Evolutionary conservation across 257 asterid genomes (phyloP).

Genomic region (Fraxinus cuspidata): DNA sequence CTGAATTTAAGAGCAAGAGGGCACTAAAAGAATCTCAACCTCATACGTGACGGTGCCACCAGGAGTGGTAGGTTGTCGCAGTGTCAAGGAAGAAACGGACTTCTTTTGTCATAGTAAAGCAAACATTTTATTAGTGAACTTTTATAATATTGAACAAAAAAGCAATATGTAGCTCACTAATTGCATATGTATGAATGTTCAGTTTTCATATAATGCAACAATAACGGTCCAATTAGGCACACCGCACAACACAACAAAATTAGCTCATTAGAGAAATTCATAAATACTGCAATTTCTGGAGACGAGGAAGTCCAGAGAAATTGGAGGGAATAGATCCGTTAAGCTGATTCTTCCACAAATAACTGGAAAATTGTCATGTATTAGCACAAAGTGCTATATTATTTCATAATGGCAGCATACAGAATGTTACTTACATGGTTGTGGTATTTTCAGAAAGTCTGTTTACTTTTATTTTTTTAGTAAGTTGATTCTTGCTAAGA

Average conservation of each 20-base stretch:
- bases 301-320: slow-evolving; percentile 50
- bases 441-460: slow-evolving; percentile 44
- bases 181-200: neutral
- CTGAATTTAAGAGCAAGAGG: neutral
- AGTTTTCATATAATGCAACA: neutral
- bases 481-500: slow-evolving; percentile 48
- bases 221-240: slow-evolving; percentile 1
- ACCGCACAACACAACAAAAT: neutral
- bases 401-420: neutral
- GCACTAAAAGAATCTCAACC: slow-evolving; percentile 44
- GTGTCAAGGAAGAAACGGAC: slow-evolving; percentile 68
- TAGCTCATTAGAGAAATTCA: too few relatives aligned
- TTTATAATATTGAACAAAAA: neutral
- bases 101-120: neutral
- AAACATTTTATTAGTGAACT: neutral
- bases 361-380: slow-evolving; percentile 33
- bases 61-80: slow-evolving; percentile 71
- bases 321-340: slow-evolving; percentile 56
- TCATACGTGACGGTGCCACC: slow-evolving; percentile 70
- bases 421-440: slow-evolving; percentile 43
- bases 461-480: slow-evolving; percentile 38
- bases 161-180: neutral
- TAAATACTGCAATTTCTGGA: slow-evolving; percentile 44
- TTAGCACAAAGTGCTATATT: neutral
- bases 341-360: slow-evolving; percentile 42